Evolutionary conservation across 768 basidiomycete genomes (phyloP), one percentile per base, ranked within the genome.

Genomic region (Thelephora aurantiotincta): DNA sequence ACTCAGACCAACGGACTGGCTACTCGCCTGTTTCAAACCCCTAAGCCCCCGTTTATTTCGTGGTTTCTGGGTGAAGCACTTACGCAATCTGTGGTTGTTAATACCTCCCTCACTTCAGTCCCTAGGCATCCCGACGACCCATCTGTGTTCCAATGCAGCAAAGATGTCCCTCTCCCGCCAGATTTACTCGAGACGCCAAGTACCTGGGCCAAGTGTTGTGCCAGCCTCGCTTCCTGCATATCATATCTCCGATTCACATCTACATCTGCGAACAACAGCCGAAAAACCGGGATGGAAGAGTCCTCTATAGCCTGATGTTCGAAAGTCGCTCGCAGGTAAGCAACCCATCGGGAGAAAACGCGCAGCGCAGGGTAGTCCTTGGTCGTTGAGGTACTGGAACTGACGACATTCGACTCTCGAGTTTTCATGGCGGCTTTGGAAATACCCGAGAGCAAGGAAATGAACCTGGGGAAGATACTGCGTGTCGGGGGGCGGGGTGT

Each of bases 221-320:
- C 70, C 16, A 93, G 68, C 33, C 63, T 70, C 12, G 67, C 63
- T 64, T 91, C 88, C 58, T 83, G 76, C 57, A 91, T 67, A 33
- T 77, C 75, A 54, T 82, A 93, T 59, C 77, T 77, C 19, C 92
- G 69, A 13, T 72, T 62, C 1, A 65, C 55, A 50, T 92, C 87
- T 48, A 88, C 78, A 51, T 92, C 80, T 0, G 92, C 90, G 57
- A 92, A 93, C n/a, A 94, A 65, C 4, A 91, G 62, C 6, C 78
- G 74, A 55, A 93, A 80, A 26, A 88, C 62, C 5, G 72, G 70
- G 12, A 70, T 66, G 7, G 79, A 76, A 0, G 77, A 79, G 3
- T 73, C 70, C 22, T 22, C 38, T 41, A 16, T 16, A 41, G 22
- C 0, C 58, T 57, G 0, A 75, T 73, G 74, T 11, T 62, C 57